Evolutionary conservation across 2,329 filamentous ascomycete species (phyloP), one percentile per base, ranked within the genome.

Genomic region (Ophiostoma triangulosporum): DNA sequence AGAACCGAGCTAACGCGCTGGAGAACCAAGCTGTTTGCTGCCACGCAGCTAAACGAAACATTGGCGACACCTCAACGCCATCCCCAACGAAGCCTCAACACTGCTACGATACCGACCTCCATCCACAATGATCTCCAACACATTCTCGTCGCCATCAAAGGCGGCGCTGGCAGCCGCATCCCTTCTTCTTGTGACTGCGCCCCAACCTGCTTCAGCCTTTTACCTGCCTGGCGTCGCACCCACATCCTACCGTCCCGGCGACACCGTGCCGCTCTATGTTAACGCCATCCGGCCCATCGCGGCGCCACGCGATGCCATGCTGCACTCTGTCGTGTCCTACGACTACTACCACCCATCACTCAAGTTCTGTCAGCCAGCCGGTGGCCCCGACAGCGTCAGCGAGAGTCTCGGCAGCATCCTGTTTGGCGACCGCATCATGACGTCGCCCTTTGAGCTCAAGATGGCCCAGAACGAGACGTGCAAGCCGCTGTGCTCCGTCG

Each of bases 161-260:
- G 51, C 54, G 24, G 66, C 73, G 65, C 69, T 79, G 51, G 63
- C 78, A 22, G 67, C 71, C 46, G 68, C 75, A 26, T 46, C 43
- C 7, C 64, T 80, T 48, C 64, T 81, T 35, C 68, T 71, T 6
- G 31, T 43, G 5, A 12, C 49, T 48, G 64, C 73, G 27, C 76
- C 80, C 24, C 73, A 77, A 57, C 65, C 81, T 33, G 69, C 74
- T 14, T 75, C 81, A 2, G 88, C 88, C 53, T 98, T 97, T 73
- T 98, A 98, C 71, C 86, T 98, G 38, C 93, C 91, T 35, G 93
- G 93, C 61, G 89, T 96, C 62, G 90, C 91, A 60, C 93, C 93
- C 22, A 94, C 88, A 43, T 91, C 91, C 54, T 98, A 98, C 73
- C 81, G 86, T 63, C 71, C 74, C 51, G 86, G 82, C 64, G 86